Base-by-base conservation (phyloP, 2,329 filamentous ascomycete genomes). In the Verticillium nubilum region DNA sequence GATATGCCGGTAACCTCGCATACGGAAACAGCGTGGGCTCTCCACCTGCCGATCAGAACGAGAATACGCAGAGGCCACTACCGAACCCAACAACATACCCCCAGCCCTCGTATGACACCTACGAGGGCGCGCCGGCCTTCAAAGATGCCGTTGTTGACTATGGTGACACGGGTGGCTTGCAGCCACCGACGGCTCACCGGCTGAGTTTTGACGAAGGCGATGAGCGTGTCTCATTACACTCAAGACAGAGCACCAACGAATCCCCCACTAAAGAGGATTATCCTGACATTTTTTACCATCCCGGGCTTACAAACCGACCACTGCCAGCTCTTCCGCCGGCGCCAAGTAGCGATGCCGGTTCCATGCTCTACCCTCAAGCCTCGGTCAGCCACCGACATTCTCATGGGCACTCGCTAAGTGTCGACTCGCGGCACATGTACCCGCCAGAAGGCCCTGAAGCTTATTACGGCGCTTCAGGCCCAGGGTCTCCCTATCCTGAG, bases 121-220 rank as follows among this genome's bases (percentile, higher is more conserved):
- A 71, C 58, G 70, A 74, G 17, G 68, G 69, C 59, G 67, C 71
- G 1, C 70, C 78, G 1, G 76, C 77, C 6, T 82, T 82, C 64
- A 70, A 76, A 15, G 81, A 86, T 58, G 91, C 89, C 5, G 84
- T 90, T 58, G 89, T 97, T 56, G 94, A 98, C 72, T 92, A 91
- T 54, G 90, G 86, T 56, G 93, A 91, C 7, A 97, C 92, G n/a
- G 95, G 94, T 47, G 95, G 95, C 1, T 75, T 97, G 28, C 87
- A 92, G 62, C 85, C 90, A 60, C 92, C 93, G 2, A 86, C 81
- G 56, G 80, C 80, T 6, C 84, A 92, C 64, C 85, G 92, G 61
- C 80, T 92, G 67, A 97, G 92, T 74, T 97, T 95, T 67, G 94
- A 98, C 66, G 92, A 97, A 70, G 94, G 91, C 2, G 95, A 97